phyloP scores from a whole-genome alignment of 2,329 filamentous ascomycete species.

The Alternaria infectoria region DNA sequence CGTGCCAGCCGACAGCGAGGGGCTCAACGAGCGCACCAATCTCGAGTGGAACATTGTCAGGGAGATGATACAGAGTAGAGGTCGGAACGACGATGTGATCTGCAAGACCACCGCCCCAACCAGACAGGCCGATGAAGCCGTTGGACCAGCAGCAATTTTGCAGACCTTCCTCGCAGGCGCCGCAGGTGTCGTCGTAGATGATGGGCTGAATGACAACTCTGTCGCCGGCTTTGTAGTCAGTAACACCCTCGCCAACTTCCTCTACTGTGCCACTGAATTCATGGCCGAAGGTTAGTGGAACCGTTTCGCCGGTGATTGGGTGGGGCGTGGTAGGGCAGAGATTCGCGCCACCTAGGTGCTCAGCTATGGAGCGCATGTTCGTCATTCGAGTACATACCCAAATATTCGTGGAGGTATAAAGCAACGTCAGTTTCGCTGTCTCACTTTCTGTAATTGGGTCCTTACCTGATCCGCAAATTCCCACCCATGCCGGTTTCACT shows the following conservation, averaged over 20 bases:
- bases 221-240: conserved; percentile 56
- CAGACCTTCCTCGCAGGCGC: conserved; percentile 58
- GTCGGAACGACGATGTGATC: conserved; percentile 60
- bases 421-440: conserved; percentile 4
- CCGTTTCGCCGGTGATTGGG: conserved; percentile 60
- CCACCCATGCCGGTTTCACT: conserved; percentile 50
- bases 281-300: conserved; percentile 61
- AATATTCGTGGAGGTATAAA: conserved; percentile 56
- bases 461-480: conserved; percentile 52
- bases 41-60: conserved; percentile 59
- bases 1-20: conserved; percentile 63
- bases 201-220: conserved; percentile 60
- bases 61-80: conserved; percentile 55
- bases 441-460: background rate
- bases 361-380: conserved; percentile 1
- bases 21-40: conserved; percentile 62
- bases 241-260: conserved; percentile 59
- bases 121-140: conserved; percentile 60
- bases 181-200: conserved; percentile 61
- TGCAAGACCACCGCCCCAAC: conserved; percentile 61
- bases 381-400: conserved; percentile 26
- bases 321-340: conserved; percentile 60
- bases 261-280: conserved; percentile 61
- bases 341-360: conserved; percentile 50
- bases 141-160: conserved; percentile 63